These are phyloP conservation scores for Penicillium bialowiezense DNA, from an alignment of 495 filamentous ascomycete species.

Conservation along the genomic window DNA sequence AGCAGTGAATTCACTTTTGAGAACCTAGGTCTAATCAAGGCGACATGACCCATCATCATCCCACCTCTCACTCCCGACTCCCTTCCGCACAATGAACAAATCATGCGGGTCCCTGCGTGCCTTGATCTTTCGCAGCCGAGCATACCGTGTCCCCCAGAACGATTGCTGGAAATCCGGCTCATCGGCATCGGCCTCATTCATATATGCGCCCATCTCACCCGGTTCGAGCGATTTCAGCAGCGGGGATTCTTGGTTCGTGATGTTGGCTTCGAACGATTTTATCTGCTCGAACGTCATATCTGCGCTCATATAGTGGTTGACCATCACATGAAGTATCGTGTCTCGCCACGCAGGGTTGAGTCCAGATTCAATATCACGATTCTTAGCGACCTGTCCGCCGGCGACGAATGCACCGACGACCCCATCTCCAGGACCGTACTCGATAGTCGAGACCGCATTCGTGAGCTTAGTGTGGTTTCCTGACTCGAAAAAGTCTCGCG, in stretches of 20 bases:
- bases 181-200: background rate
- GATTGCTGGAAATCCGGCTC: background rate
- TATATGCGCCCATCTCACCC: background rate
- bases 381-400: background rate
- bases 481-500: slow-evolving; percentile 1
- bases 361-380: slow-evolving; percentile 1
- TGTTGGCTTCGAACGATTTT: background rate
- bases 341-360: slow-evolving; percentile 6
- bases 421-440: background rate
- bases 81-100: slow-evolving; percentile 1
- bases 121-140: background rate
- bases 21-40: no score
- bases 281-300: background rate
- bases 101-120: background rate
- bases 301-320: background rate
- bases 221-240: background rate
- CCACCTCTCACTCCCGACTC: slow-evolving; percentile 5
- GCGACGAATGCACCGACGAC: background rate
- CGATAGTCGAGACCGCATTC: background rate
- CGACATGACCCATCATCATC: slow-evolving; percentile 8
- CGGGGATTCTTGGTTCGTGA: background rate
- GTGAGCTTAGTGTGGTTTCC: background rate
- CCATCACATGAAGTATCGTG: background rate
- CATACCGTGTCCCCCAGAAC: background rate
- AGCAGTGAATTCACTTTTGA: no score